phyloP scores from a whole-genome alignment of 306 rosid species.

The Begonia peltatifolia region DNA sequence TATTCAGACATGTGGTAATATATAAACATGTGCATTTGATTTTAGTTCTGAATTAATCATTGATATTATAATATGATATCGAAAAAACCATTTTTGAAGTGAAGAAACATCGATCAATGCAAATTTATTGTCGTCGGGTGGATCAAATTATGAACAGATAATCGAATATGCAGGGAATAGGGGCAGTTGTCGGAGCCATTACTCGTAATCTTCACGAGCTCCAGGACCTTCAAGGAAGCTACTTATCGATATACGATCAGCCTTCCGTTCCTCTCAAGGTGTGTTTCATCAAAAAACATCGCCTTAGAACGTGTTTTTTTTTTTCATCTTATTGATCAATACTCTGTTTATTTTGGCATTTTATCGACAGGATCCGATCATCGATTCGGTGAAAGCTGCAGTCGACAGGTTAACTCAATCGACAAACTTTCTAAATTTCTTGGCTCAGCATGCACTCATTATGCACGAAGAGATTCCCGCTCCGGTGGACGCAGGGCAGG shows the following conservation, averaged over 20 bases:
- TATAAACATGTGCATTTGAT: background rate
- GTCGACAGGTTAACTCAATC: constrained; percentile 69
- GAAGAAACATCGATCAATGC: background rate
- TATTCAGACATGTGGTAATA: constrained; percentile 86
- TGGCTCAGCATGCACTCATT: constrained; percentile 88
- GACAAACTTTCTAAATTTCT: constrained; percentile 69
- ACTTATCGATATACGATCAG: constrained; percentile 77
- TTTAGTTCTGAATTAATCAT: background rate
- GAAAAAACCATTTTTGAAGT: too few relatives aligned
- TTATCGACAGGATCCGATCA: constrained; percentile 61
- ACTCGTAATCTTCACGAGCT: constrained; percentile 90
- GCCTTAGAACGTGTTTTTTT: background rate
- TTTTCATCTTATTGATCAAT: background rate
- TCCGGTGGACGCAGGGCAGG: constrained; percentile 44
- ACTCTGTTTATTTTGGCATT: constrained; percentile 7
- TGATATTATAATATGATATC: too few relatives aligned
- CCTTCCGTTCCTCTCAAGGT: constrained; percentile 74
- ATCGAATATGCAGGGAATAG: constrained; percentile 45
- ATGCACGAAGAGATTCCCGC: constrained; percentile 75
- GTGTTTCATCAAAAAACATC: constrained; percentile 4
- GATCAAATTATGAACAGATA: constrained; percentile 14
- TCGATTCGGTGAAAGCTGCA: constrained; percentile 66
- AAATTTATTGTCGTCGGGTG: background rate
- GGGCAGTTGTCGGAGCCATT: constrained; percentile 90
- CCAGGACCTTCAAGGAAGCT: constrained; percentile 86